These are phyloP conservation scores for Plasmodium coatneyi DNA, from an alignment of 169 alveolate genomes.

Conservation along the genomic window DNA sequence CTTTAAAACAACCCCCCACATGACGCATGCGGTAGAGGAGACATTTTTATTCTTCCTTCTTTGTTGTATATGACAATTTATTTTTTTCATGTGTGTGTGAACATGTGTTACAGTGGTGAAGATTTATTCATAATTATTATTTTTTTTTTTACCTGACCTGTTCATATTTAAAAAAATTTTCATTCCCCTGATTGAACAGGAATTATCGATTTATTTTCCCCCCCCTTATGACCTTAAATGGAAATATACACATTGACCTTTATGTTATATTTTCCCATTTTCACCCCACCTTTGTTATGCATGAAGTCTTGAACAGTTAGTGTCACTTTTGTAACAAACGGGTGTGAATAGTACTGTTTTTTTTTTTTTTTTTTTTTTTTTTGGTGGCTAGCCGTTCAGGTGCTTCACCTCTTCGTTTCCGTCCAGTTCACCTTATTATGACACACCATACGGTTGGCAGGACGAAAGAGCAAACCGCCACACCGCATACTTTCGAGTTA, in stretches of 20 bases:
- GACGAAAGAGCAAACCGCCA: background rate
- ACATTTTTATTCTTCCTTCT: background rate
- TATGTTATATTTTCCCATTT: background rate
- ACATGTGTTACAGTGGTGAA: background rate
- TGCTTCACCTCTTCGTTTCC: background rate
- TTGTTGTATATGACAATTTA: background rate
- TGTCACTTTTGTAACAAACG: background rate
- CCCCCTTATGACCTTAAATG: background rate
- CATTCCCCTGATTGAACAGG: background rate
- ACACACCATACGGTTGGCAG: background rate
- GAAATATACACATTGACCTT: background rate
- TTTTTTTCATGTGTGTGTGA: background rate
- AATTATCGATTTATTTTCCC: background rate
- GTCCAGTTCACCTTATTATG: background rate
- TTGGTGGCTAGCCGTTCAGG: background rate
- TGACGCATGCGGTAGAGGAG: background rate
- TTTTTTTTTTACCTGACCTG: background rate
- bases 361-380: conserved; percentile 20
- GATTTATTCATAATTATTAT: background rate
- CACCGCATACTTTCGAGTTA: background rate
- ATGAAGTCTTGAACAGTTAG: background rate
- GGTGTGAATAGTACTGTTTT: background rate
- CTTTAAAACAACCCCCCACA: background rate
- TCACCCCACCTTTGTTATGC: background rate
- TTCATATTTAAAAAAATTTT: background rate